These are phyloP conservation scores for Plasmodium vivax DNA, from an alignment of 169 alveolate species.

Conservation along the genomic window DNA sequence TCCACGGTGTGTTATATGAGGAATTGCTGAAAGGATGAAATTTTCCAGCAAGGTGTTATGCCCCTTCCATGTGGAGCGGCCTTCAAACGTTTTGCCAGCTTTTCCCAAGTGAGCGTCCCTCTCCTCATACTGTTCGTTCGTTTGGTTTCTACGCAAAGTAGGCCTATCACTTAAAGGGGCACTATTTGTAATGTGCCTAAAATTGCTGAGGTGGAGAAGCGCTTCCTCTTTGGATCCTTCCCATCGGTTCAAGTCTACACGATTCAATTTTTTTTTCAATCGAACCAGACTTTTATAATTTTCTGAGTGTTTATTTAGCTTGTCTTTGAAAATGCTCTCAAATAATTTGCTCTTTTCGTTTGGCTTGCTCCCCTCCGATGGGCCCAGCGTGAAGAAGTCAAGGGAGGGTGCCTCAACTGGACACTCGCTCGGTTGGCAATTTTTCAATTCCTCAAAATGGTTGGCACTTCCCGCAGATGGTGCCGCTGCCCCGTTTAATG, in stretches of 20 bases:
- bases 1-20: background rate
- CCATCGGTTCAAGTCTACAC: constrained; percentile 13
- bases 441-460: background rate
- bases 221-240: background rate
- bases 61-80: background rate
- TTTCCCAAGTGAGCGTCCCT: background rate
- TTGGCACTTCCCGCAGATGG: background rate
- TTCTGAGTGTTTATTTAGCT: constrained; percentile 37
- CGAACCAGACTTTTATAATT: constrained; percentile 49
- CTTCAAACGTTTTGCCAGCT: background rate
- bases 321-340: constrained; percentile 33
- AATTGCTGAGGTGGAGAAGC: background rate
- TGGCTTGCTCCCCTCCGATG: background rate
- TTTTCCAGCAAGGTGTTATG: background rate
- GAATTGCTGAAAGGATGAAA: constrained; percentile 5
- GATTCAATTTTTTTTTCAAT: constrained; percentile 2
- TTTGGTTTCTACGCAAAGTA: background rate
- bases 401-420: background rate
- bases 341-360: background rate
- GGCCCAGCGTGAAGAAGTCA: constrained; percentile 9
- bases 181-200: background rate
- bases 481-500: background rate
- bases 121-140: background rate
- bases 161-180: background rate
- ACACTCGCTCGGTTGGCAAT: background rate